Evolutionary conservation across 2,329 filamentous ascomycete species (phyloP).

Genomic region (Parastagonospora nodorum): DNA sequence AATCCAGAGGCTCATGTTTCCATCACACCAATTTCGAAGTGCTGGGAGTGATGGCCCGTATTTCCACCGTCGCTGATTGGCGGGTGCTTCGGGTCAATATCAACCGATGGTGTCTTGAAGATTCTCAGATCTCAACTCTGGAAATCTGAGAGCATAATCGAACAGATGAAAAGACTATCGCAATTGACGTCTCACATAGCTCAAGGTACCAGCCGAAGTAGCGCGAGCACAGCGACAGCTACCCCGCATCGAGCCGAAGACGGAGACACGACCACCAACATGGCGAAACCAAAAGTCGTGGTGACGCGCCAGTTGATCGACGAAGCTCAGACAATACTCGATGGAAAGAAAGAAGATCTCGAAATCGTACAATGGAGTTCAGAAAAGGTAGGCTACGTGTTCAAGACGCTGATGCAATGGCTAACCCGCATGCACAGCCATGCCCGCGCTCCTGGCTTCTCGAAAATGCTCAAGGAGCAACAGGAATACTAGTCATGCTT

Average conservation of each 20-base stretch:
- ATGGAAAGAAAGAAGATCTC: conserved; percentile 20
- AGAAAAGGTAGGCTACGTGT: conserved; percentile 18
- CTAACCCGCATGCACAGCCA: conserved; percentile 24
- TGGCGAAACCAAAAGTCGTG: conserved; percentile 33
- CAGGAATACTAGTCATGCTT: conserved; percentile 35
- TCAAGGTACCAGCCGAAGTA: not conserved
- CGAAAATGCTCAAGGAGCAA: conserved; percentile 27
- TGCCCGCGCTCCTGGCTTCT: conserved; percentile 37
- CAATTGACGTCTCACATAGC: conserved; percentile 15
- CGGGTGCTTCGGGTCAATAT: conserved; percentile 22
- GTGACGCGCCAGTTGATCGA: conserved; percentile 34
- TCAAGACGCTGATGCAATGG: not conserved
- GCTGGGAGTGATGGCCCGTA: not conserved
- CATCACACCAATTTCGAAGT: too few relatives aligned
- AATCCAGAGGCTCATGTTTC: too few relatives aligned
- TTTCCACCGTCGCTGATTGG: conserved; percentile 16
- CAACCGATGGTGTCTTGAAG: conserved; percentile 1
- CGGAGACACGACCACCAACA: conserved; percentile 17
- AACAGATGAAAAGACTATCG: conserved; percentile 13
- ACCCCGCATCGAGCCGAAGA: conserved; percentile 24
- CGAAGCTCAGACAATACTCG: conserved; percentile 26
- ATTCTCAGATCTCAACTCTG: not conserved
- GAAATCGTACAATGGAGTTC: conserved; percentile 38
- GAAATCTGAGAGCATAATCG: not conserved
- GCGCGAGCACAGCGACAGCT: conserved; percentile 2